Evolutionary conservation across 805 yeast species (phyloP), one percentile per base, ranked within the genome.

Genomic region (Cyberlindnera amylophila): DNA sequence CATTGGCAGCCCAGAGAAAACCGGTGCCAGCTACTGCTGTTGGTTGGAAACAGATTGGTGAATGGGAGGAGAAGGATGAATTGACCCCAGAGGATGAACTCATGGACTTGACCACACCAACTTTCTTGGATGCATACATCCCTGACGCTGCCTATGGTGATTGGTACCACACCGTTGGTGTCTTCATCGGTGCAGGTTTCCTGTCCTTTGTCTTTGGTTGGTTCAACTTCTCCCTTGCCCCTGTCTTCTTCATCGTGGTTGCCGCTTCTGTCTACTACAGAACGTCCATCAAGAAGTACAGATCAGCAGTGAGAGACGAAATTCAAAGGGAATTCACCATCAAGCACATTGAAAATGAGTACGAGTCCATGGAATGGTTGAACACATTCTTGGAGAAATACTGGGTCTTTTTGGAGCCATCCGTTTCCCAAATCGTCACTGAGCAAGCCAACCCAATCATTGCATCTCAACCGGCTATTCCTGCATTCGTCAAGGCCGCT

Each of bases 1-100:
- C 61, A 3, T 34, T 45, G 30, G 53, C 50, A 27, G 50, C 46
- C 7, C 58, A 59, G 34, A 61, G 87, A 59, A 61, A 65, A 30
- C 63, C 82, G 3, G 78, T 77, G 38, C 79, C 72, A 42, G 84
- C 86, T 21, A 77, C 91, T 3, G 84, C 76, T 56, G 77, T 86
- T 38, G 98, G 98, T 27, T 91, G 98, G 98, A 86, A 83, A 60
- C 96, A 90, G 63, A 89, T 86, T 39, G 91, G 93, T 9, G 86
- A 88, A 15, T 91, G 88, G 83, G 86, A 81, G 57, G 79, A 79
- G 44, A 73, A 75, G 32, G 90, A 84, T 60, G 66, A 67, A 2
- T 67, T 86, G 52, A 79, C 77, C 8, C 62, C 63, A 11, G 86
- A 82, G 29, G 95, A 87, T 59, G 86, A 82, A 54, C 67, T 81